Percentiles rank a stretch among this genome's conserved stretches.
Conservation (phyloP, 192 early-diverging fungal genomes). For the Endogone sp. region DNA sequence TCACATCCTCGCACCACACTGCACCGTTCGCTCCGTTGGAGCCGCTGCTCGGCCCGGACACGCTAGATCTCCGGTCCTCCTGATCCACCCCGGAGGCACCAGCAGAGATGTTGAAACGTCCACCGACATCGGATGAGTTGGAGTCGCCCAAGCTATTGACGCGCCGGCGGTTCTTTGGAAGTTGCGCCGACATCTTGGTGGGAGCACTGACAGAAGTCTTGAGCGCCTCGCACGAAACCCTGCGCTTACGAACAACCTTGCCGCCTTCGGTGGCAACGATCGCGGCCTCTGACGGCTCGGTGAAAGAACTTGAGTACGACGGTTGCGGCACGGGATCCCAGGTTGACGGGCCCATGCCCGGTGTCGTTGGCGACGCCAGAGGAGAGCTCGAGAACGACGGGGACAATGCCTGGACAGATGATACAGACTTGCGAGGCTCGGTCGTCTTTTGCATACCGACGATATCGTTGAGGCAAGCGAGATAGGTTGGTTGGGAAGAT, state of each 20-base stretch:
- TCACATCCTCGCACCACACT: slow-evolving; percentile 75
- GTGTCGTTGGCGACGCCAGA: background rate
- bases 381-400: slow-evolving; percentile 1
- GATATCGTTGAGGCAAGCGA: slow-evolving; percentile 74
- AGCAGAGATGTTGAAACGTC: background rate
- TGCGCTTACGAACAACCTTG: slow-evolving; percentile 27
- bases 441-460: slow-evolving; percentile 67
- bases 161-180: slow-evolving; percentile 37
- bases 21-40: slow-evolving; percentile 26
- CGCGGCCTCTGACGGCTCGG: slow-evolving; percentile 6
- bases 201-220: background rate
- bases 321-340: slow-evolving; percentile 5
- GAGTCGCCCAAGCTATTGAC: slow-evolving; percentile 49
- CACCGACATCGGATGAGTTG: background rate
- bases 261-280: slow-evolving; percentile 16
- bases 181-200: slow-evolving; percentile 12
- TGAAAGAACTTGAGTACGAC: slow-evolving; percentile 10
- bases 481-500: slow-evolving; percentile 43
- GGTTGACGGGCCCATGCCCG: slow-evolving; percentile 2
- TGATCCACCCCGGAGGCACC: background rate
- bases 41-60: background rate
- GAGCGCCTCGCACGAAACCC: slow-evolving; percentile 28
- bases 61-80: background rate
- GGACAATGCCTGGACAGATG: background rate
- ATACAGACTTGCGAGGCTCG: slow-evolving; percentile 44